These are phyloP conservation scores for Colletotrichum abscissum DNA, from an alignment of 2,329 filamentous ascomycete species.

Conservation along the genomic window DNA sequence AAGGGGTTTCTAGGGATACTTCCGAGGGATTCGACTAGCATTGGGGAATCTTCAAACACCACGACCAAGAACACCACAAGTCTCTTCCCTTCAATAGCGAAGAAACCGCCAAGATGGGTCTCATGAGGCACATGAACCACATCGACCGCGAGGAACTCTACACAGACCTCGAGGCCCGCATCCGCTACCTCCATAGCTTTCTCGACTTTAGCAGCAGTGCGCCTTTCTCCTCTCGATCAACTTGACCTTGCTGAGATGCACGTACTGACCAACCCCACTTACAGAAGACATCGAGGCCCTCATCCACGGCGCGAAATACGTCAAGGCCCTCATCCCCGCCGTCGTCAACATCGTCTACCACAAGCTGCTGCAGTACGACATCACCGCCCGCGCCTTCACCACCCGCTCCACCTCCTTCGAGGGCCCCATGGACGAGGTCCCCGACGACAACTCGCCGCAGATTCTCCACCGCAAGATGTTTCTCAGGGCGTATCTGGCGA, in stretches of 20 bases:
- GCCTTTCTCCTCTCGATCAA: too few relatives aligned
- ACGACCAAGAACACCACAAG: background rate
- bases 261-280: constrained; percentile 39
- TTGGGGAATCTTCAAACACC: background rate
- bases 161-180: constrained; percentile 74
- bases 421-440: constrained; percentile 71
- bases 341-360: constrained; percentile 88
- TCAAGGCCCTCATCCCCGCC: constrained; percentile 84
- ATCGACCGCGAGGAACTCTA: constrained; percentile 78
- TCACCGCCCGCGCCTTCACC: constrained; percentile 82
- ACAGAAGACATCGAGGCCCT: constrained; percentile 79
- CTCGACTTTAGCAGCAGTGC: constrained; percentile 79
- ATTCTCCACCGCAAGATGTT: constrained; percentile 85
- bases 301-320: constrained; percentile 76
- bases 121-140: constrained; percentile 58
- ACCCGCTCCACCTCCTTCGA: constrained; percentile 73
- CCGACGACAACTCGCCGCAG: constrained; percentile 77
- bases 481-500: constrained; percentile 78
- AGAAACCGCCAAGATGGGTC: constrained; percentile 22
- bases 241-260: constrained; percentile 26
- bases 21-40: background rate
- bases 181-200: constrained; percentile 80
- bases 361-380: constrained; percentile 83
- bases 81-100: background rate
- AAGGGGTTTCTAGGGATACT: background rate